Conservation (phyloP, 306 rosid species). For the Styphnolobium japonicum region DNA sequence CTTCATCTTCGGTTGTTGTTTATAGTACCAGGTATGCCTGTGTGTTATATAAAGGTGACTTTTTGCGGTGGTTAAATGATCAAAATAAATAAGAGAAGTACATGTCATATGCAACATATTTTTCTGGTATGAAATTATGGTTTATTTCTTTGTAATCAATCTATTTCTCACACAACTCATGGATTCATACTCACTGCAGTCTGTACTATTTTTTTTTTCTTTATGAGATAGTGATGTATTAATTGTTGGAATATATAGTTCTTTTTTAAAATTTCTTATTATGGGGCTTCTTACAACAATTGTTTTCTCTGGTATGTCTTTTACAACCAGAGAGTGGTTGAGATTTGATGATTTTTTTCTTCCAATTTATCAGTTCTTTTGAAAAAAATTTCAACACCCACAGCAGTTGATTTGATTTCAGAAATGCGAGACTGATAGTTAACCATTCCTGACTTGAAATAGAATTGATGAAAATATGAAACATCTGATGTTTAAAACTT, state of each 20-base stretch:
- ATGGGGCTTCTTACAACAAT: neutral
- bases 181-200: neutral
- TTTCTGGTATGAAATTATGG: neutral
- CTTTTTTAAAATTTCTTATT: neutral
- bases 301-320: too few relatives aligned
- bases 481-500: constrained; percentile 29
- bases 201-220: too few relatives aligned
- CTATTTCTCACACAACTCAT: neutral
- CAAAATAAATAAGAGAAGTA: neutral
- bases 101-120: neutral
- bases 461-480: neutral
- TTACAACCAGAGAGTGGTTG: too few relatives aligned
- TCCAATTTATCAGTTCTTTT: too few relatives aligned
- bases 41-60: neutral
- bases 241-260: neutral
- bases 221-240: neutral
- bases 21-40: constrained; percentile 84
- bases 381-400: too few relatives aligned
- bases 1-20: constrained; percentile 66
- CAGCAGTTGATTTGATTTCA: too few relatives aligned
- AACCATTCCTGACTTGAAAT: neutral
- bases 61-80: neutral
- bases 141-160: neutral
- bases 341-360: too few relatives aligned
- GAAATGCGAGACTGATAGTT: neutral